These are phyloP conservation scores for Meyerozyma elateridarum DNA, from an alignment of 1,139 yeast genomes.

Conservation along the genomic window DNA sequence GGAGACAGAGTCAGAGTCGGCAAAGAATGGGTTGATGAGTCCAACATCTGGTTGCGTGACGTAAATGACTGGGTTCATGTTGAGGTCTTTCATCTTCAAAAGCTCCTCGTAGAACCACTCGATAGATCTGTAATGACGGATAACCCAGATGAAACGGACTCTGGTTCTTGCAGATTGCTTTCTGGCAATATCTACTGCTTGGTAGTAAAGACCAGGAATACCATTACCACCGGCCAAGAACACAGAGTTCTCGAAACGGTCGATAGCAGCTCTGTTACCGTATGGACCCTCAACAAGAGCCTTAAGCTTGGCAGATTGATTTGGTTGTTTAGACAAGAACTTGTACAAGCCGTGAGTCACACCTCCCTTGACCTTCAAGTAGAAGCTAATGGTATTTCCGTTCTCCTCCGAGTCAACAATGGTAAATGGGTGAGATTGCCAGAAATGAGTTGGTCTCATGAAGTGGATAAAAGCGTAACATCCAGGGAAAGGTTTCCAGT, in stretches of 20 bases:
- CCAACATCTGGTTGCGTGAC: slow-evolving; percentile 27
- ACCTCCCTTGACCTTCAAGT: slow-evolving; percentile 42
- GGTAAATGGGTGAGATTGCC: slow-evolving; percentile 68
- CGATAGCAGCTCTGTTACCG: slow-evolving; percentile 29
- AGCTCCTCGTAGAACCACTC: slow-evolving; percentile 51
- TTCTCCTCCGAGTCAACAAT: slow-evolving; percentile 29
- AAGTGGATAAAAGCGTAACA: slow-evolving; percentile 60
- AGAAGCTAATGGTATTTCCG: slow-evolving; percentile 33
- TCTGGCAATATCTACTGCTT: slow-evolving; percentile 24
- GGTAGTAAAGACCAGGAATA: slow-evolving; percentile 48
- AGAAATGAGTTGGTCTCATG: slow-evolving; percentile 48
- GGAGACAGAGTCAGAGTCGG: slow-evolving; percentile 3
- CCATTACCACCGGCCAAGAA: slow-evolving; percentile 73
- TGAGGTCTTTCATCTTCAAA: slow-evolving; percentile 17
- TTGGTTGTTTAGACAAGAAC: slow-evolving; percentile 46
- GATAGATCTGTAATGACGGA: slow-evolving; percentile 38
- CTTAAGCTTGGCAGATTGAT: slow-evolving; percentile 27
- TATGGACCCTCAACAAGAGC: slow-evolving; percentile 42
- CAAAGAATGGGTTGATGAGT: slow-evolving; percentile 1
- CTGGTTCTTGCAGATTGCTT: slow-evolving; percentile 7
- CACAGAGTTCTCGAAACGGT: slow-evolving; percentile 49
- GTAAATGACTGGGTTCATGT: slow-evolving; percentile 29
- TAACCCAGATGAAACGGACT: slow-evolving; percentile 31
- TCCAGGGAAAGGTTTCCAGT: slow-evolving; percentile 52
- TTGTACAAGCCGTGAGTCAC: slow-evolving; percentile 28